Percentiles rank a stretch among this genome's conserved stretches.
These are phyloP conservation scores for Jackrogersella minutella DNA, from an alignment of 495 filamentous ascomycete genomes.

Conservation along the genomic window DNA sequence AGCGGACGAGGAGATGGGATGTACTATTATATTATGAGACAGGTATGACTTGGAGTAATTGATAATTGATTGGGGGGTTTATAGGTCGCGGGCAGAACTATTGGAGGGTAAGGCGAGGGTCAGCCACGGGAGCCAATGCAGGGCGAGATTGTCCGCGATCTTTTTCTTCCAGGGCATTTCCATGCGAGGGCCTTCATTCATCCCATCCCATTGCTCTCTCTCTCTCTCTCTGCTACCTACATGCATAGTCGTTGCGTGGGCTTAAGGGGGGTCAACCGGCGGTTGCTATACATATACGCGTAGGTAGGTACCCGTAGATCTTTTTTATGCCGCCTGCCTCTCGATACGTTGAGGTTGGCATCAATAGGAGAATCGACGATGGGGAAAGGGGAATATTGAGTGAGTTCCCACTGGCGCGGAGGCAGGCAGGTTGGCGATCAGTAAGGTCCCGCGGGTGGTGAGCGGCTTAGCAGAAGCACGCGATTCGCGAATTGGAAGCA, in stretches of 20 bases:
- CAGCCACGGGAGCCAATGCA: conserved; percentile 40
- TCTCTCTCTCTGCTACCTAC: too few species aligned
- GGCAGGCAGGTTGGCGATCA: conserved; percentile 17
- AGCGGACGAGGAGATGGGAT: not conserved
- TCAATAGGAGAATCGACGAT: not conserved
- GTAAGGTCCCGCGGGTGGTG: conserved; percentile 35
- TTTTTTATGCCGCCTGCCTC: not conserved
- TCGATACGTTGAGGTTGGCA: not conserved
- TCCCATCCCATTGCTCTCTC: too few species aligned
- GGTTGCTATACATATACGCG: not conserved
- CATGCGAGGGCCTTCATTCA: conserved; percentile 16
- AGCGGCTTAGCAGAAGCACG: conserved; percentile 19
- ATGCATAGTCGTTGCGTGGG: too few species aligned
- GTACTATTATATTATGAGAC: too few species aligned
- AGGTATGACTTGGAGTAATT: conserved; percentile 41
- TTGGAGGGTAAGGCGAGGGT: conserved; percentile 25
- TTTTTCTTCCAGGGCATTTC: conserved; percentile 13
- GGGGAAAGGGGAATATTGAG: conserved; percentile 4
- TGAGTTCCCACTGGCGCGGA: conserved; percentile 4
- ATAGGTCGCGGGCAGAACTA: not conserved
- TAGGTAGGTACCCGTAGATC: conserved; percentile 20
- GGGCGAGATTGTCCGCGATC: conserved; percentile 26
- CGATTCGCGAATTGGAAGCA: conserved; percentile 38
- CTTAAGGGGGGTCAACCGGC: too few species aligned
- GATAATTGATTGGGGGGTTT: conserved; percentile 19